Base-by-base conservation (phyloP, 805 yeast genomes). In the Candida silvatica region DNA sequence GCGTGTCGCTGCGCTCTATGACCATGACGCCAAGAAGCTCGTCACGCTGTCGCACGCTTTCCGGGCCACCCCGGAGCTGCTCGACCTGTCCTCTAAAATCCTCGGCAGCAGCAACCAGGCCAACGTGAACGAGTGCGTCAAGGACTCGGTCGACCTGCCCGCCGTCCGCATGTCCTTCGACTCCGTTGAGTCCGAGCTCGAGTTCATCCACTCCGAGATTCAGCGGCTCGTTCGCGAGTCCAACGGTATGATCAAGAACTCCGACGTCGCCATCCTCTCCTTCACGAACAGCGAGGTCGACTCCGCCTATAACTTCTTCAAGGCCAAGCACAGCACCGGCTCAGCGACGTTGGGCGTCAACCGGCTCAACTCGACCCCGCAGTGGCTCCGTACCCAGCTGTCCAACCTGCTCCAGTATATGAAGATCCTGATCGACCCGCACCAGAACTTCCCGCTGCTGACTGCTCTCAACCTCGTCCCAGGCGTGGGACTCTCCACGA, bases 1-100 rank as follows among this genome's bases (percentile, higher is more conserved):
- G 2, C 39, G 34, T 25, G 35, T 51, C 8, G 17, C 41, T 5
- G 39, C 49, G 4, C 17, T 23, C 12, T 52, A 45, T 32, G 17
- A 40, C 5, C 38, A 42, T 3, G 40, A 46, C 5, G 42, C 40
- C 2, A 45, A 51, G 17, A 49, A 41, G 17, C 58, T 62, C n/a
- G 44, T 67, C 2, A 45, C 54, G 14, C 45, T 80, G 34, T 45
- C 51, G 15, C 77, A 76, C 41, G 67, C 77, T 16, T 81, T 80
- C 46, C 58, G 90, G 43, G 68, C 75, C 17, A 66, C 82, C 0
- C 78, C 80, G 0, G 76, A 74, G 35, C 66, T 80, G 3, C 49
- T 75, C 15, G 43, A 59, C 2, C 59, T 68, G 1, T 66, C 81
- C 0, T 52, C 61, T 5, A 51, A 40, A 27, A 15, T 56, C 2